Percentiles rank a stretch among this genome's conserved stretches.
phyloP scores from a whole-genome alignment of 345 rosid genomes.

The Citrus sinensis region DVS_A1.0 CM039162.1:11747001-11747500 shows the following conservation, averaged over 20 bases:
- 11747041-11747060: background rate
- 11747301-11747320: background rate
- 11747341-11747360: constrained; percentile 81
- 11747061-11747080: background rate
- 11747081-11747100: background rate
- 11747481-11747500: background rate
- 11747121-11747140: background rate
- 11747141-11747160: background rate
- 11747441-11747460: background rate
- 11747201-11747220: background rate
- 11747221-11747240: background rate
- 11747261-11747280: background rate
- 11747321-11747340: constrained; percentile 15
- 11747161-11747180: background rate
- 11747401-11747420: constrained; percentile 48
- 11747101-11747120: background rate
- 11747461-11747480: background rate
- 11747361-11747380: constrained; percentile 97
- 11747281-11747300: background rate
- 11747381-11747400: constrained; percentile 98
- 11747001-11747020: background rate
- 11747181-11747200: background rate
- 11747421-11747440: background rate
- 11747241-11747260: background rate
- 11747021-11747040: background rate